Evolutionary conservation across 495 filamentous ascomycete species (phyloP).

Genomic region (Trichoderma gamsii): DNA sequence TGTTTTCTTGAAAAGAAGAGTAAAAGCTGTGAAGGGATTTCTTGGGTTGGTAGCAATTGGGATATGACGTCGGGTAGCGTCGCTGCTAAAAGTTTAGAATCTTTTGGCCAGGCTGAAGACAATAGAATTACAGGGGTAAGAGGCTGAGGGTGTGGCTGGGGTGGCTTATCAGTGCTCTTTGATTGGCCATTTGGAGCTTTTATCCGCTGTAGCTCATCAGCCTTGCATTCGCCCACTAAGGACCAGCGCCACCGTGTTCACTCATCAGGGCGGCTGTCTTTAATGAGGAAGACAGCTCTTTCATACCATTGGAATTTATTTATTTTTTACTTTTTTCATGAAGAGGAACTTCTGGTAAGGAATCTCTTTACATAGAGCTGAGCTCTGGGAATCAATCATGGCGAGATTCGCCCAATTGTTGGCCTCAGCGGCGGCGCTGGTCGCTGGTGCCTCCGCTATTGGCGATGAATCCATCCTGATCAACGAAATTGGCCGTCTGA

Average conservation of each 20-base stretch:
- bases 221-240: not conserved
- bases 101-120: not conserved
- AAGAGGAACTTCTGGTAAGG: not conserved
- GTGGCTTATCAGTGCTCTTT: not conserved
- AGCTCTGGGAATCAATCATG: slow-evolving; percentile 2
- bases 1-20: not conserved
- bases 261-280: not conserved
- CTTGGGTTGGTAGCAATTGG: too few species aligned
- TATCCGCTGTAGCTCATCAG: not conserved
- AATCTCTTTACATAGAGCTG: slow-evolving; percentile 7
- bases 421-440: slow-evolving; percentile 1
- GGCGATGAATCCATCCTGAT: slow-evolving; percentile 35
- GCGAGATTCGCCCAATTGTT: slow-evolving; percentile 9
- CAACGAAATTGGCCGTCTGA: slow-evolving; percentile 50
- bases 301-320: not conserved
- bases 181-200: slow-evolving; percentile 2
- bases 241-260: slow-evolving; percentile 9
- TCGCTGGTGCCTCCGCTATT: not conserved
- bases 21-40: not conserved
- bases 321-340: not conserved
- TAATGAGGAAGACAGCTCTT: not conserved
- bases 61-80: not conserved
- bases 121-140: not conserved
- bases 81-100: not conserved
- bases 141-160: slow-evolving; percentile 2